Conservation (phyloP, 257 asterid genomes). For the Ilex asprella region DNA sequence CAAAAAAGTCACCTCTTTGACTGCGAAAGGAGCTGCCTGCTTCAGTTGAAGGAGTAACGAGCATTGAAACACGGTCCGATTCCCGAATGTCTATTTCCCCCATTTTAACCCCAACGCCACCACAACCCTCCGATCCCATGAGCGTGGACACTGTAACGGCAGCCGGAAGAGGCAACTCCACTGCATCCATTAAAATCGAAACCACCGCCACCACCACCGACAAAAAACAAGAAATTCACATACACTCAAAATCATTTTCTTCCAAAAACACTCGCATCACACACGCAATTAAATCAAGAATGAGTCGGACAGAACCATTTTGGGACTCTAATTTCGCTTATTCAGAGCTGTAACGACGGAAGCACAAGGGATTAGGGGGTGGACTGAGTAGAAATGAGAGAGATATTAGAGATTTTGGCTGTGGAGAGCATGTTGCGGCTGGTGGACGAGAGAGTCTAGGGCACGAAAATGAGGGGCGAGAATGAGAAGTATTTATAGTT, state of each 20-base stretch:
- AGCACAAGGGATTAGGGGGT: neutral
- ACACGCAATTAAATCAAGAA: conserved; percentile 5
- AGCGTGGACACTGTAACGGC: conserved; percentile 24
- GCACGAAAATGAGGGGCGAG: conserved; percentile 24
- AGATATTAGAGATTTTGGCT: conserved; percentile 9
- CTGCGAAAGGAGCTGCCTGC: conserved; percentile 16
- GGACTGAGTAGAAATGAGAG: conserved; percentile 7
- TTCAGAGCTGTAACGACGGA: neutral
- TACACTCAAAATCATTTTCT: conserved; percentile 7
- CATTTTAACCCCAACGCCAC: conserved; percentile 23
- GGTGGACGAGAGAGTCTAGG: conserved; percentile 20
- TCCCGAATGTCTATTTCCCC: conserved; percentile 39
- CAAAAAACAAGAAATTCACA: conserved; percentile 21
- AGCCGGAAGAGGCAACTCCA: conserved; percentile 27
- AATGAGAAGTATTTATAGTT: conserved; percentile 43
- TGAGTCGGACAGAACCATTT: conserved; percentile 22
- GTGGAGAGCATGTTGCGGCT: conserved; percentile 26
- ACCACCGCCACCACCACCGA: neutral
- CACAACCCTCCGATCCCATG: conserved; percentile 61
- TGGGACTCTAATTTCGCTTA: neutral
- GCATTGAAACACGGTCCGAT: conserved; percentile 23
- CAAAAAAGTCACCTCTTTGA: conserved; percentile 16
- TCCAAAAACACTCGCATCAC: neutral
- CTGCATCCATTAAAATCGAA: conserved; percentile 22
- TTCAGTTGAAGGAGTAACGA: conserved; percentile 11